A percentile compares a stretch with the other conserved stretches of the same genome.
Evolutionary conservation across 192 early-diverging fungal genomes (phyloP).

Genomic region (Umbelopsis sp.): DNA sequence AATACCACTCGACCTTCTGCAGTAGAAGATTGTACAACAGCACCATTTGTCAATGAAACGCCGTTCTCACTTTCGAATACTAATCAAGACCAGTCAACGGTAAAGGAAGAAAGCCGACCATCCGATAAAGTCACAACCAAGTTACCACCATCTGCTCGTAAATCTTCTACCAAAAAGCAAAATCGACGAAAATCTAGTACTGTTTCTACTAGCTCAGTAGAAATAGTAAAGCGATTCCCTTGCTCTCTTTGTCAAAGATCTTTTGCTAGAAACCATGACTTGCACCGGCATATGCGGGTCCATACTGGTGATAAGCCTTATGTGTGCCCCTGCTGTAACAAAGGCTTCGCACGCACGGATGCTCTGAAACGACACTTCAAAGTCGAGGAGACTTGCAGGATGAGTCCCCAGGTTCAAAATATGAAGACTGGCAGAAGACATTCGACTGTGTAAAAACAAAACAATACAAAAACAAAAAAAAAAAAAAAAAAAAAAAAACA

Average conservation of each 20-base stretch:
- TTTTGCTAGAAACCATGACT: slow-evolving; percentile 79
- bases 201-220: background rate
- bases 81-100: background rate
- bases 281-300: slow-evolving; percentile 67
- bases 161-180: background rate
- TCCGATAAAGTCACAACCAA: background rate
- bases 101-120: too few species aligned
- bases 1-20: background rate
- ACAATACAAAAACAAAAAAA: too few species aligned
- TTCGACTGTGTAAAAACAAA: background rate
- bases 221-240: background rate
- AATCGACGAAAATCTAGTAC: background rate
- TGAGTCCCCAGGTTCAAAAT: slow-evolving; percentile 27
- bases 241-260: slow-evolving; percentile 39
- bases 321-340: slow-evolving; percentile 63
- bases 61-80: background rate
- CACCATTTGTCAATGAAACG: slow-evolving; percentile 10
- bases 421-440: slow-evolving; percentile 21
- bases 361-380: slow-evolving; percentile 71
- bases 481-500: too few species aligned
- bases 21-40: background rate
- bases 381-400: slow-evolving; percentile 28
- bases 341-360: slow-evolving; percentile 75
- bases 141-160: background rate
- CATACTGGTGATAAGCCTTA: slow-evolving; percentile 71